A percentile compares a stretch with the other conserved stretches of the same genome.
Evolutionary conservation across 371 early-diverging fungal species (phyloP).

Genomic region (Mucor lusitanicus): DNA sequence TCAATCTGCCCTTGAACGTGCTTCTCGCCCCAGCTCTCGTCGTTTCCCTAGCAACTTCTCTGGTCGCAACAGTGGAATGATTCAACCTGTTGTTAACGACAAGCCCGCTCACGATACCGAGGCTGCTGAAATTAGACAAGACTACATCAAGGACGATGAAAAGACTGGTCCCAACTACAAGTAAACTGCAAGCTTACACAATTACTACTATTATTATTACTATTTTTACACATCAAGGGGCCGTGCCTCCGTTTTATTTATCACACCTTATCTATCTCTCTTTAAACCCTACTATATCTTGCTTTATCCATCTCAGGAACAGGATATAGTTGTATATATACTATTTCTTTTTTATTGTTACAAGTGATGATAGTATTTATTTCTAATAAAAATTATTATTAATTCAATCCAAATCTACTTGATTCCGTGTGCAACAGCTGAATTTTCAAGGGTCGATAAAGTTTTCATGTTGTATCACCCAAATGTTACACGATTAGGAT

Average conservation of each 20-base stretch:
- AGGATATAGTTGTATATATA: slow-evolving; percentile 13
- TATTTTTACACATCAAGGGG: not conserved
- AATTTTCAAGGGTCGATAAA: slow-evolving; percentile 9
- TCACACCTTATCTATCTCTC: slow-evolving; percentile 1
- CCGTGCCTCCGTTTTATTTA: slow-evolving; percentile 1
- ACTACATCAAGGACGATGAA: slow-evolving; percentile 28
- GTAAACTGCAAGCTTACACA: slow-evolving; percentile 12
- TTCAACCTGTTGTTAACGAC: slow-evolving; percentile 18
- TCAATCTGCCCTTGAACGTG: slow-evolving; percentile 36
- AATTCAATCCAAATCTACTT: not conserved
- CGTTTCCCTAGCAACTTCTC: slow-evolving; percentile 48
- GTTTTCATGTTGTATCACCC: not conserved
- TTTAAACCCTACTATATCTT: slow-evolving; percentile 9
- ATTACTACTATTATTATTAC: not conserved
- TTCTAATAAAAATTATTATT: not conserved
- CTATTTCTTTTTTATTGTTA: not conserved
- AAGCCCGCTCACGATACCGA: slow-evolving; percentile 31
- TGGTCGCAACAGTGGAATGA: slow-evolving; percentile 20
- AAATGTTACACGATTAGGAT: not conserved
- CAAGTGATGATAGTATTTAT: not conserved
- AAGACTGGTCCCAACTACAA: slow-evolving; percentile 43
- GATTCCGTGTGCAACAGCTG: not conserved
- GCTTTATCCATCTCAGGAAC: not conserved
- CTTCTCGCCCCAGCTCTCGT: slow-evolving; percentile 45
- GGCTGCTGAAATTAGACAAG: slow-evolving; percentile 40